These are phyloP conservation scores for Escallonia herrerae DNA, from an alignment of 129 eudicot genomes.

Conservation along the genomic window DNA sequence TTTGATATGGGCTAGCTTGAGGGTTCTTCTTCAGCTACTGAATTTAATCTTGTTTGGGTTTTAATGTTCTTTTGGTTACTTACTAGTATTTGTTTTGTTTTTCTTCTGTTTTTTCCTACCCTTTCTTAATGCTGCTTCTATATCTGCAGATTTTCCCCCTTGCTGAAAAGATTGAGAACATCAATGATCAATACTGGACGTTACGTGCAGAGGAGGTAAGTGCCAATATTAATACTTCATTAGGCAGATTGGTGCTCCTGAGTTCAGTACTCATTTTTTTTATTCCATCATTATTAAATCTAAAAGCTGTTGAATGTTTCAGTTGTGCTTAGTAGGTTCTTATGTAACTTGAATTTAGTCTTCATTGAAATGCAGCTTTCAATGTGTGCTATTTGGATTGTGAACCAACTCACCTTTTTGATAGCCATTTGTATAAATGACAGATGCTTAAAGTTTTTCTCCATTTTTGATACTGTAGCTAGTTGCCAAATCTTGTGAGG, in stretches of 20 bases:
- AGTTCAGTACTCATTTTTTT: no score
- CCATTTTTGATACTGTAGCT: no score
- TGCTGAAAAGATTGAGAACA: slow-evolving; percentile 66
- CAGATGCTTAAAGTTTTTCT: no score
- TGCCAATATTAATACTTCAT: background rate
- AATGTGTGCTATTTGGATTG: background rate
- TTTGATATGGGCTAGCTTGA: background rate
- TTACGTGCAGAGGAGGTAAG: slow-evolving; percentile 95
- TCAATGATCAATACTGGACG: slow-evolving; percentile 84
- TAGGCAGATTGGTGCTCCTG: no score
- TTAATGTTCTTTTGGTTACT: background rate
- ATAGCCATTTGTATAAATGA: no score
- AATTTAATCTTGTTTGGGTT: background rate
- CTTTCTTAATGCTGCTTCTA: slow-evolving; percentile 1
- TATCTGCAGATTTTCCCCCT: slow-evolving; percentile 61
- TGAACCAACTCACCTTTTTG: no score
- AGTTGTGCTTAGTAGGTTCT: background rate
- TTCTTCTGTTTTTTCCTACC: background rate
- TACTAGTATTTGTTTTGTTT: background rate
- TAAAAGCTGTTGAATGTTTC: no score
- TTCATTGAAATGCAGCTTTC: background rate
- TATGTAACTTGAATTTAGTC: background rate
- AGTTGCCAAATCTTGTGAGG: no score
- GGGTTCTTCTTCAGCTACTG: background rate
- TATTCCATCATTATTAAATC: no score